Evolutionary conservation across 2,329 filamentous ascomycete genomes (phyloP).

Genomic region (Tympanopsis confertula): DNA sequence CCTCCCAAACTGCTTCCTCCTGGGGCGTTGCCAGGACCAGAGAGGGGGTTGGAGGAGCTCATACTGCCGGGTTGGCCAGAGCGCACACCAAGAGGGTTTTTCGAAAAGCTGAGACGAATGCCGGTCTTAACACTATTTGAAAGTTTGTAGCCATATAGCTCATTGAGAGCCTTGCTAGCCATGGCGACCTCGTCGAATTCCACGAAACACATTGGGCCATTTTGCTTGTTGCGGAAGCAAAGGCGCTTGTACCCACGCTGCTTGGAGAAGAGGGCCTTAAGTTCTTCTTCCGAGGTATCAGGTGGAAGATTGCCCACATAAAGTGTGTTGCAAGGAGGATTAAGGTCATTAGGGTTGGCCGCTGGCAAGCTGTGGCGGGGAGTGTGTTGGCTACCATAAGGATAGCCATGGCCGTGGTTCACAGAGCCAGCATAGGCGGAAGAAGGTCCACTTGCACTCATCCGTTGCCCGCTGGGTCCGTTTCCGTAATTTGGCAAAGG

Average conservation of each 20-base stretch:
- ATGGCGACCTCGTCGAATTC: conserved; percentile 63
- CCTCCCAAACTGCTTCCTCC: background rate
- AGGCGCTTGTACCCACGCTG: conserved; percentile 59
- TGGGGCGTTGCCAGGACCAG: background rate
- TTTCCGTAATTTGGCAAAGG: conserved; percentile 34
- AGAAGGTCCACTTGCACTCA: background rate
- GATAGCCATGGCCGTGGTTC: background rate
- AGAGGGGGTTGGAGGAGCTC: background rate
- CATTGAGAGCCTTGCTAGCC: conserved; percentile 55
- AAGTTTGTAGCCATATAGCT: conserved; percentile 53
- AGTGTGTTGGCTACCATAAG: background rate
- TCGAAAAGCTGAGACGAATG: conserved; percentile 59
- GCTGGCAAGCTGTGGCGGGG: background rate
- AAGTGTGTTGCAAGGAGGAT: conserved; percentile 59
- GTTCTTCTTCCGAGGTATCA: conserved; percentile 58
- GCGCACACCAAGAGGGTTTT: conserved; percentile 59
- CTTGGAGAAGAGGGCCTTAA: conserved; percentile 58
- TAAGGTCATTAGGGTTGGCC: conserved; percentile 50
- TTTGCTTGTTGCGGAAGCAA: conserved; percentile 59
- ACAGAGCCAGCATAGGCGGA: background rate
- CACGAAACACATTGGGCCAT: conserved; percentile 63
- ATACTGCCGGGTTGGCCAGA: conserved; percentile 17
- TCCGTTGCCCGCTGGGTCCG: background rate
- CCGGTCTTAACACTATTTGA: conserved; percentile 61
- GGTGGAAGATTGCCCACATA: conserved; percentile 60